Conservation (phyloP, 2,329 filamentous ascomycete species). For the Coniella vitis region DNA sequence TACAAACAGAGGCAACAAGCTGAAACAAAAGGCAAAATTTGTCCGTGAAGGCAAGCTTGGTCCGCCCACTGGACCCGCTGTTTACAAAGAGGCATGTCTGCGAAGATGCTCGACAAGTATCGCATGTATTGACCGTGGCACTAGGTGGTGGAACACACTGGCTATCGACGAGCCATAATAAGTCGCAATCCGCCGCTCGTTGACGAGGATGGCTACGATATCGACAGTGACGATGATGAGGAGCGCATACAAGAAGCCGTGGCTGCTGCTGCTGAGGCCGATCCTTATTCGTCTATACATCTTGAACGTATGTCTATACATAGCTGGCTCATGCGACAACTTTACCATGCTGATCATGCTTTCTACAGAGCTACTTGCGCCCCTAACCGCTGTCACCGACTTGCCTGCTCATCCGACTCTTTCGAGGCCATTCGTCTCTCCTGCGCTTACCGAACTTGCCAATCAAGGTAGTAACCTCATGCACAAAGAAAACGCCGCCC, state of each 20-base stretch:
- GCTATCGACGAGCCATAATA: constrained; percentile 66
- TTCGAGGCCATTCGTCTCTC: constrained; percentile 67
- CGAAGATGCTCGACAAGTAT: constrained; percentile 1
- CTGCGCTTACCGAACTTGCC: constrained; percentile 64
- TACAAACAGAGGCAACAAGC: constrained; percentile 71
- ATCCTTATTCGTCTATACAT: constrained; percentile 67
- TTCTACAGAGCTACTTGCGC: constrained; percentile 60
- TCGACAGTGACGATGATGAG: constrained; percentile 66
- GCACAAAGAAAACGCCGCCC: constrained; percentile 64
- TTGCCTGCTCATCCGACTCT: constrained; percentile 68
- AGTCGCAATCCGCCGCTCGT: constrained; percentile 65
- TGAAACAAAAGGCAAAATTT: constrained; percentile 69
- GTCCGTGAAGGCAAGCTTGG: constrained; percentile 64
- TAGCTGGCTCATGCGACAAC: not conserved
- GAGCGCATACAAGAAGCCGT: constrained; percentile 55
- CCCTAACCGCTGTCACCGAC: constrained; percentile 68
- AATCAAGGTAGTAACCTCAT: constrained; percentile 63
- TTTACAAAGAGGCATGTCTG: constrained; percentile 61
- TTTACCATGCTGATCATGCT: constrained; percentile 21
- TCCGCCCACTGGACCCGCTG: constrained; percentile 56
- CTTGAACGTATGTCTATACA: constrained; percentile 54
- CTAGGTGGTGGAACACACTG: constrained; percentile 66
- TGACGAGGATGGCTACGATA: constrained; percentile 72
- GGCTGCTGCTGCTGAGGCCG: constrained; percentile 57
- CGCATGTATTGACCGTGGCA: constrained; percentile 21